phyloP scores from a whole-genome alignment of 2,329 filamentous ascomycete species.

The Cercospora berteroae region DNA sequence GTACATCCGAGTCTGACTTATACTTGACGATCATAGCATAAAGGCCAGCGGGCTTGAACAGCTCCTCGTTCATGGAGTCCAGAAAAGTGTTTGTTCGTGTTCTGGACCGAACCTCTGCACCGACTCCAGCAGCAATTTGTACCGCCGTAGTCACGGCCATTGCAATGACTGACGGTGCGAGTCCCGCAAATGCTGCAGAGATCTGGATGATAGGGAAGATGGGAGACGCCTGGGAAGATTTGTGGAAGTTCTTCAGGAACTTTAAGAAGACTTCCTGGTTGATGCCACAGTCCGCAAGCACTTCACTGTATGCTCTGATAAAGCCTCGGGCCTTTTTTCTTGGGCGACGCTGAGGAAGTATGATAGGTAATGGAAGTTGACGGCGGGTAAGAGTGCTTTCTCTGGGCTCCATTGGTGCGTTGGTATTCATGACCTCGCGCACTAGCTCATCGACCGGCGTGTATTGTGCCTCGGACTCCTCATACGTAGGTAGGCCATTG shows the following conservation, averaged over 20 bases:
- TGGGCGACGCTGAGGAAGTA: conserved; percentile 55
- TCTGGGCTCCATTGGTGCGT: background rate
- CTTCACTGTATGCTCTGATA: conserved; percentile 54
- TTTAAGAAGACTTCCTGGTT: conserved; percentile 50
- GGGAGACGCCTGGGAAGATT: conserved; percentile 42
- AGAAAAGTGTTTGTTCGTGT: conserved; percentile 55
- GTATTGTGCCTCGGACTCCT: conserved; percentile 26
- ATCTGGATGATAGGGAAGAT: conserved; percentile 32
- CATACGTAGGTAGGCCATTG: conserved; percentile 31
- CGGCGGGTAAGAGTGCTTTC: background rate
- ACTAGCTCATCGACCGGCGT: conserved; percentile 28
- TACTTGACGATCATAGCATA: conserved; percentile 53
- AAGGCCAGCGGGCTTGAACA: conserved; percentile 58
- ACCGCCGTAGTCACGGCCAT: conserved; percentile 48
- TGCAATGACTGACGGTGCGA: conserved; percentile 43
- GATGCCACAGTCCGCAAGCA: conserved; percentile 49
- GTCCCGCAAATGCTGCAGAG: conserved; percentile 39
- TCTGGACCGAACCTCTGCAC: conserved; percentile 41
- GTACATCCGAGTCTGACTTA: conserved; percentile 29
- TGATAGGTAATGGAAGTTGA: conserved; percentile 47
- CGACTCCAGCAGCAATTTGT: conserved; percentile 44
- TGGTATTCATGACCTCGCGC: conserved; percentile 24
- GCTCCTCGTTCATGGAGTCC: conserved; percentile 54
- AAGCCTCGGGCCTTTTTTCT: conserved; percentile 51
- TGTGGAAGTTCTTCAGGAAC: conserved; percentile 51